Percentiles rank a stretch among this genome's conserved stretches.
Evolutionary conservation across 768 basidiomycete species (phyloP).

Genomic region (Zangia roseola): DNA sequence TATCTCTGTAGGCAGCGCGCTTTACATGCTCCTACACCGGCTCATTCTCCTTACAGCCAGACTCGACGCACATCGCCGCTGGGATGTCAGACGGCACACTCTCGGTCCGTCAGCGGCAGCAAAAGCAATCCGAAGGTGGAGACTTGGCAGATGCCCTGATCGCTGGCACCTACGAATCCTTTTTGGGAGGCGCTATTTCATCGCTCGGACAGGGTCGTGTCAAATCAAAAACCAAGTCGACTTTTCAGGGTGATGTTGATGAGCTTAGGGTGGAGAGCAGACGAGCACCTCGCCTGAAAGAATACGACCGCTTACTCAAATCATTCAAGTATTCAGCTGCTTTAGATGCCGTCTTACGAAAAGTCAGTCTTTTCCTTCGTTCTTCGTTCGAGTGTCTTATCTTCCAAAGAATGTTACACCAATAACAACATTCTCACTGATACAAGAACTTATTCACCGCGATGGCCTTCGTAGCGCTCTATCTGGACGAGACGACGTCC

Average conservation of each 20-base stretch:
- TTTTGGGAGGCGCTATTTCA: slow-evolving; percentile 55
- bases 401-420: slow-evolving; percentile 73
- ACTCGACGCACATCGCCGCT: slow-evolving; percentile 93
- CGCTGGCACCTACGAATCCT: slow-evolving; percentile 64
- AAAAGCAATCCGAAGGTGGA: slow-evolving; percentile 60
- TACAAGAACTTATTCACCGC: slow-evolving; percentile 90
- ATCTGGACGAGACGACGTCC: slow-evolving; percentile 87
- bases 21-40: neutral
- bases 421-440: slow-evolving; percentile 81
- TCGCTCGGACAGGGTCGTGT: slow-evolving; percentile 54
- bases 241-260: slow-evolving; percentile 58
- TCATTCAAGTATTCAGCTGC: slow-evolving; percentile 93
- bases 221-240: slow-evolving; percentile 47
- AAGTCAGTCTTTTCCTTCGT: slow-evolving; percentile 45
- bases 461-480: slow-evolving; percentile 87
- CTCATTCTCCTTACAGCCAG: slow-evolving; percentile 56
- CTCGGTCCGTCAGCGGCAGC: slow-evolving; percentile 89
- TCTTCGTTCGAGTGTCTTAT: neutral
- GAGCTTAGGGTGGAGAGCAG: slow-evolving; percentile 79
- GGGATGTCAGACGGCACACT: slow-evolving; percentile 99
- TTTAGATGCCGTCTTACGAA: slow-evolving; percentile 85
- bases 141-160: slow-evolving; percentile 42
- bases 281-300: slow-evolving; percentile 67
- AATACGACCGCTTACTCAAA: slow-evolving; percentile 90
- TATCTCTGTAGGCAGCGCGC: slow-evolving; percentile 62